Conservation (phyloP, 2,329 filamentous ascomycete genomes). For the Monosporascus sp. region DNA sequence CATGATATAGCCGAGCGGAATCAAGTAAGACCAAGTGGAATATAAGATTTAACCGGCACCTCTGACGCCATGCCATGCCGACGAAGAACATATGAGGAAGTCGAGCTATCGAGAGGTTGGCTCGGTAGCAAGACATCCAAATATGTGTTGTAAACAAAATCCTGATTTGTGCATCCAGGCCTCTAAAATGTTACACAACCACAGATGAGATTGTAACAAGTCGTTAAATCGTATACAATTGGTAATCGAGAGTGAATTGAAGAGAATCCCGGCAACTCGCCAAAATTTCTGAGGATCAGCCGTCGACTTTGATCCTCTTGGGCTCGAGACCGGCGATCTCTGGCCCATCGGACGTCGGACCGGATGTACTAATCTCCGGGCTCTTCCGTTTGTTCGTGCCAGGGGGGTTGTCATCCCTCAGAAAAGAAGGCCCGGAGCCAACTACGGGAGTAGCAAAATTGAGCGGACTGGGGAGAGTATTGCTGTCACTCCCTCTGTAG, state of each 20-base stretch:
- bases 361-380: conserved; percentile 42
- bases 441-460: conserved; percentile 83
- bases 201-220: not conserved
- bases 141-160: conserved; percentile 14
- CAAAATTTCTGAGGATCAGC: conserved; percentile 19
- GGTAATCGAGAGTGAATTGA: not conserved
- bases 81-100: conserved; percentile 20
- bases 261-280: not conserved
- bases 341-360: conserved; percentile 34
- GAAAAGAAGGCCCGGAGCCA: conserved; percentile 57
- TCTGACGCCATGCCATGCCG: conserved; percentile 25
- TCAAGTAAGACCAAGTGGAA: not conserved
- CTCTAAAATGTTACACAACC: not conserved
- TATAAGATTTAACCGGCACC: conserved; percentile 9
- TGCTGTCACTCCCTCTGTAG: conserved; percentile 65
- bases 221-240: not conserved
- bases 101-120: conserved; percentile 10
- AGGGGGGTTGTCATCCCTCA: conserved; percentile 47
- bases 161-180: not conserved
- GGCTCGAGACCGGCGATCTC: conserved; percentile 47
- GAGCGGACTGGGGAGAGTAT: conserved; percentile 85
- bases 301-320: conserved; percentile 50
- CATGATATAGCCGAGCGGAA: no score
- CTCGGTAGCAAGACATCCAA: conserved; percentile 12
- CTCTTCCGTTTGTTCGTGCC: conserved; percentile 50